Evolutionary conservation across 306 rosid species (phyloP), one percentile per base, ranked within the genome.

Genomic region (Cicer judaicum): DNA sequence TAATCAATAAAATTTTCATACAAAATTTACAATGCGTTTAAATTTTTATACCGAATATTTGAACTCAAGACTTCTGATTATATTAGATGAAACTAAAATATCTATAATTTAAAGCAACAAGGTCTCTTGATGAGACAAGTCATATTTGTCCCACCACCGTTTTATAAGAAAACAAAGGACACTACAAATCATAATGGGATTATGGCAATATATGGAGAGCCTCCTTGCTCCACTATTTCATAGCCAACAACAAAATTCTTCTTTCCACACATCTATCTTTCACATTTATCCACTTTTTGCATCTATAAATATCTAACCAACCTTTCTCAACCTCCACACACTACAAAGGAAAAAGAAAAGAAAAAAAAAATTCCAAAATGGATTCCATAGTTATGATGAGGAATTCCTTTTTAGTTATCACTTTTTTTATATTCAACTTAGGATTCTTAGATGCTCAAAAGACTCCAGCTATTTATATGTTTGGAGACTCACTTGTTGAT

Each of bases 401-500:
- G 10, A 59, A 41, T 29, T 69, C 48, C 7, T 15, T 72, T 46
- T 34, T 80, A 39, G 57, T 68, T 49, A 11, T 80, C 46, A 61
- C 3, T 71, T 63, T 79, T 72, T 64, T 72, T 50, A 12, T 74
- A 68, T 19, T 78, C 41, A 60, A 53, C 43, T 68, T 77, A 10
- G 71, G 73, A 46, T 70, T 69, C 44, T 79, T 70, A 16, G 57
- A 19, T 21, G 96, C 92, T 73, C 88, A 88, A 68, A 73, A 46
- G 77, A 73, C 81, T 65, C 87, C 97, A 4, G 92, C 90, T 39
- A 46, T 87, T 39, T 92, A 85, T 70, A 89, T 92, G 21, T 92
- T 92, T 46, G 96, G 97, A 64, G 97, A 92, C 71, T 92, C 97
- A 8, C 84, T 92, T 7, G 83, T 85, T 11, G 97, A 92, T 66